Evolutionary conservation across 2,329 filamentous ascomycete species (phyloP).

Genomic region (Colletotrichum musicola): DNA sequence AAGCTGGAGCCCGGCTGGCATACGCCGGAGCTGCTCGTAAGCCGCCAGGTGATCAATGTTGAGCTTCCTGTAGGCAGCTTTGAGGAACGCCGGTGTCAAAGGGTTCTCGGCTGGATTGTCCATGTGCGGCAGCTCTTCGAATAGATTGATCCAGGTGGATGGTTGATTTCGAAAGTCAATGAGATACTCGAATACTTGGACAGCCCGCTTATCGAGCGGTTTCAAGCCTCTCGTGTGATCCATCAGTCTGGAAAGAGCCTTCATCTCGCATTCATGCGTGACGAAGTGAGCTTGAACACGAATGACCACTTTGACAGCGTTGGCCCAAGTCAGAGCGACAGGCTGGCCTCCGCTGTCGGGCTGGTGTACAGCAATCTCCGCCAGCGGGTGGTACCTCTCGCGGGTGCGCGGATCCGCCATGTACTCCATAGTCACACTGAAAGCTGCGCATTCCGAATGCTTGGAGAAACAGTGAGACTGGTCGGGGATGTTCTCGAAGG

Average conservation of each 20-base stretch:
- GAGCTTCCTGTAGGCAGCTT: conserved; percentile 41
- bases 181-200: conserved; percentile 21
- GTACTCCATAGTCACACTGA: conserved; percentile 26
- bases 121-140: conserved; percentile 34
- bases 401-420: conserved; percentile 22
- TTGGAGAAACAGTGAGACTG: neutral
- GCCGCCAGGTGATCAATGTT: conserved; percentile 54
- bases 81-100: neutral
- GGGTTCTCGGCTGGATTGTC: conserved; percentile 18
- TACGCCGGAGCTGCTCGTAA: conserved; percentile 48
- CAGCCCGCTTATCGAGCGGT: neutral
- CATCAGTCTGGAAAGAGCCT: conserved; percentile 21
- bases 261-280: conserved; percentile 32
- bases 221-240: conserved; percentile 11
- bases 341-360: neutral
- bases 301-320: conserved; percentile 23
- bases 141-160: conserved; percentile 21
- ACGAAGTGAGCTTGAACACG: conserved; percentile 7
- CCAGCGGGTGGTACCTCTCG: conserved; percentile 19
- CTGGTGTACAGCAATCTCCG: neutral
- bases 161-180: conserved; percentile 29
- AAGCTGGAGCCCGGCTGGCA: conserved; percentile 59
- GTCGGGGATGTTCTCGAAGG: conserved; percentile 9
- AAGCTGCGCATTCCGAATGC: conserved; percentile 17
- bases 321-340: neutral